Evolutionary conservation across 2,329 filamentous ascomycete genomes (phyloP).

Genomic region (Fusarium sp.): DNA sequence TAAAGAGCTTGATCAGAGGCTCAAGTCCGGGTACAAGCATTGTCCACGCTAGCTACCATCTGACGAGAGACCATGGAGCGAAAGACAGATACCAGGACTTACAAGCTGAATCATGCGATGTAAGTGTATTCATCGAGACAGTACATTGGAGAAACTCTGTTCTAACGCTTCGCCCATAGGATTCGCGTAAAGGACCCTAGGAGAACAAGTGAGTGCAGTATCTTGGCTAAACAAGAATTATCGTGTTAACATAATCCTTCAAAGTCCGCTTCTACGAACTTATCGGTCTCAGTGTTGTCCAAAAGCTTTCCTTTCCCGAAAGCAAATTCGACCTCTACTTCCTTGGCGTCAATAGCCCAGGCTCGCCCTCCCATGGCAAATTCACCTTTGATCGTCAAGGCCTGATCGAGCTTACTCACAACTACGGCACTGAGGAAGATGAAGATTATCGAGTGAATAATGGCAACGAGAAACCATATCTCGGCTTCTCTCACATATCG

Average conservation of each 20-base stretch:
- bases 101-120: slow-evolving; percentile 1
- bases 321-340: not conserved
- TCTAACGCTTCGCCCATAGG: not conserved
- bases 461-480: not conserved
- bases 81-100: not conserved
- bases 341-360: not conserved
- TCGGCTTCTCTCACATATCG: not conserved
- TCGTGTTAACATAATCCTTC: not conserved
- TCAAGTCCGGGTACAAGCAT: not conserved
- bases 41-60: not conserved
- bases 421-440: not conserved
- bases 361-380: not conserved
- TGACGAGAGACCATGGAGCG: not conserved
- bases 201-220: not conserved
- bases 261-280: not conserved
- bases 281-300: not conserved
- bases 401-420: not conserved
- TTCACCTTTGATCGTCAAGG: not conserved
- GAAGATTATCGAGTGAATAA: not conserved
- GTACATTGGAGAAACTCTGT: not conserved
- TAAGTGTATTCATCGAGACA: not conserved
- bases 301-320: not conserved
- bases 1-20: not conserved
- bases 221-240: not conserved
- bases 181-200: not conserved